Evolutionary conservation across 352 stramenopile genomes (phyloP).

Genomic region (Halophytophthora batemanensis): DNA sequence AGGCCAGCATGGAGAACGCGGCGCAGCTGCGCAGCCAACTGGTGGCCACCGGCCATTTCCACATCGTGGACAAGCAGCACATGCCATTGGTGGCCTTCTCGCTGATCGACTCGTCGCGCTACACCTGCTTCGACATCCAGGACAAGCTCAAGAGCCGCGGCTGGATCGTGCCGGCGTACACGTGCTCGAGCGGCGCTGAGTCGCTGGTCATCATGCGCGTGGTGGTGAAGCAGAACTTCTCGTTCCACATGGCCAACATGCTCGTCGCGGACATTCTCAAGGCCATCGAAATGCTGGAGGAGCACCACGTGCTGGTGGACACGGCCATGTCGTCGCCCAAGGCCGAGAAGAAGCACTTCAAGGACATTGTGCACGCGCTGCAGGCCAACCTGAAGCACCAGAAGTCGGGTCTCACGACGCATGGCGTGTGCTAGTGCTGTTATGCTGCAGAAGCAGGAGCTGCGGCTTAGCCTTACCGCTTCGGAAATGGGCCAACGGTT

Average conservation of each 20-base stretch:
- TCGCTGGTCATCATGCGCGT: constrained; percentile 88
- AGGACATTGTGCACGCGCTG: constrained; percentile 65
- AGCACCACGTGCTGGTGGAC: constrained; percentile 71
- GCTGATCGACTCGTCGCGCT: constrained; percentile 78
- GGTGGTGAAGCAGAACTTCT: constrained; percentile 90
- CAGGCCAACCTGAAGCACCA: constrained; percentile 72
- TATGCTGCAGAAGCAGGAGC: background rate
- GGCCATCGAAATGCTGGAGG: constrained; percentile 75
- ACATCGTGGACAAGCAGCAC: constrained; percentile 88
- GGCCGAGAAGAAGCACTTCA: constrained; percentile 64
- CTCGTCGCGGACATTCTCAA: constrained; percentile 85
- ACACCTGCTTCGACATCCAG: constrained; percentile 89
- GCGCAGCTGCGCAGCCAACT: constrained; percentile 72
- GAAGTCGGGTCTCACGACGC: constrained; percentile 68
- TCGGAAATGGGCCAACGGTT: no score
- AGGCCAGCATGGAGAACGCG: constrained; percentile 88
- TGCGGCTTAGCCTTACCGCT: background rate
- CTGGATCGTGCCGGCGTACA: constrained; percentile 91
- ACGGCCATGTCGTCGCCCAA: constrained; percentile 80
- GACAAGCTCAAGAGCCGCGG: constrained; percentile 84
- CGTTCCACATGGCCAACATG: constrained; percentile 87
- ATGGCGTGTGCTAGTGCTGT: constrained; percentile 67
- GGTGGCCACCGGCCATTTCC: constrained; percentile 80
- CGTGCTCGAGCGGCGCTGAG: constrained; percentile 78
- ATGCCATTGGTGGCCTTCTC: constrained; percentile 89